Evolutionary conservation across 768 basidiomycete genomes (phyloP), one percentile per base, ranked within the genome.

Genomic region (Lactifluus echinatus): DNA sequence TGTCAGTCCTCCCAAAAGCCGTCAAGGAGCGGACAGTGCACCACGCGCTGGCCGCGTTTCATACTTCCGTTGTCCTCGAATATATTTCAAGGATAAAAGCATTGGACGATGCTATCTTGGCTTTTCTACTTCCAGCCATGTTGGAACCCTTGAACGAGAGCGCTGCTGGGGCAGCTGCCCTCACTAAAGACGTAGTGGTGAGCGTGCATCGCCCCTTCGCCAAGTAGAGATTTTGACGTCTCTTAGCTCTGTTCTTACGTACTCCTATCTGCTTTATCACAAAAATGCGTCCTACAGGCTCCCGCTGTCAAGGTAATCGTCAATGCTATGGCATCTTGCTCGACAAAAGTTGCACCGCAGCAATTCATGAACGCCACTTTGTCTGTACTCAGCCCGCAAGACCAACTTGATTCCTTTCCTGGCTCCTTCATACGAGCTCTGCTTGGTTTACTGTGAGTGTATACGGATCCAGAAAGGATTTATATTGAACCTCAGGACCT

Each of bases 1-100:
- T 81, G 1, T 74, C 75, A 4, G 69, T 95, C 14, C 76, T 95
- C 2, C 84, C 88, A 0, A 66, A 65, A 19, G 76, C 83, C 0
- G 56, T 85, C 52, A 80, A 81, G 65, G 64, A 72, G 60, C 70
- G 67, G 11, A 61, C 66, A 15, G 67, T 65, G 3, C 49, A 95
- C 67, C 84, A 84, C 36, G 80, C 87, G 0, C 71, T 98, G 15
- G 70, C 92, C 43, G 83, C 84, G 0, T 97, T 97, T 72, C 89
- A 91, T 69, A 79, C 87, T 7, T 84, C 87, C 7, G 80, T 79
- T 0, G 71, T 92, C 43, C 80, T 93, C 33, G 92, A 90, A 39
- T 94, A 87, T 65, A 75, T 99, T 37, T 79, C 82, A 36, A 72
- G 77, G 43, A 73, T 69, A 33, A 77, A 83, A 53, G 62, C 67